Evolutionary conservation across 2,329 filamentous ascomycete genomes (phyloP), one percentile per base, ranked within the genome.

Genomic region (Fusarium sp.): DNA sequence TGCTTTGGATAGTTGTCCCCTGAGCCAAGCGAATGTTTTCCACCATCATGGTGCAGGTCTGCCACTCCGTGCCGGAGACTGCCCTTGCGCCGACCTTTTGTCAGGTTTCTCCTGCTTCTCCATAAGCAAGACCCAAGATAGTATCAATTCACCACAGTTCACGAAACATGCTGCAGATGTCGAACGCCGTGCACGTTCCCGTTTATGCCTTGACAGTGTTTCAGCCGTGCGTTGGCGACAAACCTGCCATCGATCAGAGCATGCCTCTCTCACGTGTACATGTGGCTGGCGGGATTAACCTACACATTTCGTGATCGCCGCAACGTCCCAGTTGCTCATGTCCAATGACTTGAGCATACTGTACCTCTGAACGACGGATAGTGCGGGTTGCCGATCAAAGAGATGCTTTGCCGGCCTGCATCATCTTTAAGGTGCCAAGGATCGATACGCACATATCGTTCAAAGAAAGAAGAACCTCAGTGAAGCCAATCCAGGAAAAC

Each of bases 311-410:
- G 37, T 45, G 58, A 64, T 71, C 35, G 60, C 40, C 68, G 57
- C 38, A 71, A 65, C 58, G 27, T 59, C 58, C 45, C 30, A 57
- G n/a, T 66, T 37, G 56, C 43, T 57, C 43, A 30, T 35, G 50
- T 68, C 60, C 64, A 71, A 65, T 65, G 57, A 57, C 68, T 68
- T 43, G 22, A 38, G 22, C 57, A 71, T 73, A 63, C 71, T 68
- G 43, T 35, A 52, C 37, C 56, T 37, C 57, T 54, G 12, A 35
- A 68, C 37, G 25, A 30, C 17, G 35, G 33, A 59, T 25, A 37
- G 32, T 37, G 50, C 30, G 22, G 60, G 57, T 47, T 35, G 40
- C 47, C 17, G 17, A 52, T 20, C 17, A 12, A 17, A n/a, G 25
- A 52, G 17, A 17, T 52, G 17, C 47, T 14, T 32, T 52, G 38